A percentile compares a stretch with the other conserved stretches of the same genome.
These are phyloP conservation scores for Phytophthora syringae DNA, from an alignment of 352 stramenopile species.

Conservation along the genomic window DNA sequence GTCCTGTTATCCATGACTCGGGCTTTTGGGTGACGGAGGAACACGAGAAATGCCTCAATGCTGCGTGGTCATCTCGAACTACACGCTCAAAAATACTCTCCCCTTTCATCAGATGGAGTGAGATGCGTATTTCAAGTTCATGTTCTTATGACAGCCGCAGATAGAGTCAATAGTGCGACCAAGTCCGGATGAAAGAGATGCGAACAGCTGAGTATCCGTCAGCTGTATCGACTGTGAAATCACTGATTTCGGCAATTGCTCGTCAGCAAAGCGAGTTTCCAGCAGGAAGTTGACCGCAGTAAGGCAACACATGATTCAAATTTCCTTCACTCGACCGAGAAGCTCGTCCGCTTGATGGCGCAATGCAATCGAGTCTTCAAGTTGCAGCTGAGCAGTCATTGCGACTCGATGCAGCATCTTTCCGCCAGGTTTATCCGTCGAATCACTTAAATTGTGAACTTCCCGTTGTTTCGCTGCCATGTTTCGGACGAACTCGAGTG, in stretches of 20 bases:
- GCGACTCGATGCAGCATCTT: constrained; percentile 15
- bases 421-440: neutral
- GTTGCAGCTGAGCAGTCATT: constrained; percentile 17
- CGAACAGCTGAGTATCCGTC: constrained; percentile 17
- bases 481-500: constrained; percentile 19
- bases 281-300: too few relatives aligned
- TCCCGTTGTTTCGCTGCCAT: constrained; percentile 19
- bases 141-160: constrained; percentile 34
- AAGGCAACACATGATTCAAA: neutral
- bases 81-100: constrained; percentile 18
- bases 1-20: constrained; percentile 17
- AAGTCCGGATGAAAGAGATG: constrained; percentile 18
- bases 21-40: neutral
- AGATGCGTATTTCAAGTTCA: constrained; percentile 20
- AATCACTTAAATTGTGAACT: neutral
- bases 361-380: constrained; percentile 28
- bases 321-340: neutral
- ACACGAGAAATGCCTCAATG: constrained; percentile 15
- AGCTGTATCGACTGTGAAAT: constrained; percentile 6
- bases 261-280: neutral
- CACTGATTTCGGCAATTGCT: neutral
- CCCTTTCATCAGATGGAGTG: constrained; percentile 7
- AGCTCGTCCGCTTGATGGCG: constrained; percentile 21
- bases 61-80: neutral
- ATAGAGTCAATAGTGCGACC: constrained; percentile 3